Percentiles rank a stretch among this genome's conserved stretches.
phyloP scores from a whole-genome alignment of 352 stramenopile species.

The Pythium rhizo-oryzae region DNA sequence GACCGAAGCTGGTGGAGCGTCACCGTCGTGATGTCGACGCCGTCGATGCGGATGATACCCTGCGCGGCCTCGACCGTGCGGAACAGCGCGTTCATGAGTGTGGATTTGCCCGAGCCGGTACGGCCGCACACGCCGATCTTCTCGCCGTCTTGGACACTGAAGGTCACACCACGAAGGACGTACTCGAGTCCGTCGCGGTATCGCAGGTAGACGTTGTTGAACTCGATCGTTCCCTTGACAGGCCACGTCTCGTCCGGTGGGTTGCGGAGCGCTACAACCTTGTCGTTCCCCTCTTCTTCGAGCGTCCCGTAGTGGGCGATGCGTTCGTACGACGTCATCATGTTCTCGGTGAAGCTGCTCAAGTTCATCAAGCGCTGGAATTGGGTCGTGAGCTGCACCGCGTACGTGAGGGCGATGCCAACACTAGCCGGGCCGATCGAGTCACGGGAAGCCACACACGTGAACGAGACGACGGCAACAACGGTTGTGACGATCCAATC shows the following conservation, averaged over 20 bases:
- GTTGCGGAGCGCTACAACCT: conserved; percentile 82
- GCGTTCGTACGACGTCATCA: conserved; percentile 76
- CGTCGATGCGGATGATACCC: too few relatives aligned
- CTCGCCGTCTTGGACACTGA: too few relatives aligned
- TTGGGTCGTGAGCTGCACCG: conserved; percentile 75
- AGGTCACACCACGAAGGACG: too few relatives aligned
- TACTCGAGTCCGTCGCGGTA: conserved; percentile 74
- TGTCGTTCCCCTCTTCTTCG: conserved; percentile 73
- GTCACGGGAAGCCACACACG: background rate
- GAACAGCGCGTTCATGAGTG: too few relatives aligned
- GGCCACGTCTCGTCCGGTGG: conserved; percentile 79
- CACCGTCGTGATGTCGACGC: conserved; percentile 45
- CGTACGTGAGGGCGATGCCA: conserved; percentile 77
- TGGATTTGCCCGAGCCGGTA: too few relatives aligned
- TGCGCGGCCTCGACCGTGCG: too few relatives aligned
- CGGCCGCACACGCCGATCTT: too few relatives aligned
- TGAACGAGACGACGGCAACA: conserved; percentile 50
- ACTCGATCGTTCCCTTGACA: conserved; percentile 72
- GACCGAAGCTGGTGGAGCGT: conserved; percentile 28
- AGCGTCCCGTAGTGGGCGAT: conserved; percentile 67
- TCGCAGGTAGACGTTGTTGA: conserved; percentile 86
- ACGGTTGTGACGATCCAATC: conserved; percentile 71
- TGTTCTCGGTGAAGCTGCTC: conserved; percentile 66
- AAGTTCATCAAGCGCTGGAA: conserved; percentile 66
- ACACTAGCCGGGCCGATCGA: conserved; percentile 39